Evolutionary conservation across 2,329 filamentous ascomycete species (phyloP), one percentile per base, ranked within the genome.

Genomic region (Venturia asperata): DNA sequence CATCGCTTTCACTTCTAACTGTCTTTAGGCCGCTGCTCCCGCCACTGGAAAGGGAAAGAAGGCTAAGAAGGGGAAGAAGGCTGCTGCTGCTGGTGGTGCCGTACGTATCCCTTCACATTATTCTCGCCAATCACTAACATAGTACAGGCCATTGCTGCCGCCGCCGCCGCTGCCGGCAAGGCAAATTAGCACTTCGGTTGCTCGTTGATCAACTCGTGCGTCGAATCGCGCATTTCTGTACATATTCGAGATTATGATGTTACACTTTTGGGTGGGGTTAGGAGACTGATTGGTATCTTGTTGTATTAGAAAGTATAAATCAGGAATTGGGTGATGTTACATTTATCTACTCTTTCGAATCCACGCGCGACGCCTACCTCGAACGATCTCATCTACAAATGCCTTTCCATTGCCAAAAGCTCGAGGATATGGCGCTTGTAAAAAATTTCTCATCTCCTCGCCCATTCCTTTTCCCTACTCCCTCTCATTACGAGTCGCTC

Each of bases 31-130:
- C 43, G 24, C n/a, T n/a, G 27, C 39, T 21, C 19, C 39, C 19
- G 41, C n/a, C 10, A 21, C 39, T 24, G 47, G 43, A 34, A 43
- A n/a, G 11, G 61, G 41, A 34, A 63, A 63, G 61, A 63, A 63
- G 30, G 61, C 42, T 39, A 63, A 63, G 45, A 49, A 63, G 62
- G 47, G 13, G 52, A 45, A 24, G 45, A 52, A 39, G 43, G 62
- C 42, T 63, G 62, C 45, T n/a, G 45, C 39, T 47, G 61, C 4
- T 11, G 45, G 45, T 19, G 45, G 13, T 47, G 45, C 24, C 30
- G 49, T 24, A 52, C 17, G 42, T 45, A 6, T 19, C 19, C 9
- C 15, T 15, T 42, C 11, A 9, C 9, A 11, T 2, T 10, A 15
- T 9, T 42, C 39, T 15, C 4, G 2, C 39, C 39, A 42, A 9